These are phyloP conservation scores for Mitragyna speciosa DNA, from an alignment of 257 asterid species.

Conservation along the genomic window DNA sequence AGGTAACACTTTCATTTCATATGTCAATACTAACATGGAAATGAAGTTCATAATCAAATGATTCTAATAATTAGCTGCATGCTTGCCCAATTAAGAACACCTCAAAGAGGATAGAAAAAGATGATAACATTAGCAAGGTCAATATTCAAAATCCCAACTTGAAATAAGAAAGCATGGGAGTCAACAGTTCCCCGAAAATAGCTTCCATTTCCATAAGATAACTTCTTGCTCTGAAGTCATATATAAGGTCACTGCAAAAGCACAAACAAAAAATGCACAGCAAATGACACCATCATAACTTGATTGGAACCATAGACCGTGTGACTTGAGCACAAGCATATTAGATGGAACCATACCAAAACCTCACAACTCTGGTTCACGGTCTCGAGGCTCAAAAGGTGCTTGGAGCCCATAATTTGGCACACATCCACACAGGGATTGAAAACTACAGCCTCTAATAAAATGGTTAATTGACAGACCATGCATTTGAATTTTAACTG, in stretches of 20 bases:
- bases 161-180: background rate
- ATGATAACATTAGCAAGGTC: background rate
- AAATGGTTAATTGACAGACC: background rate
- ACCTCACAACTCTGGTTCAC: constrained; percentile 1
- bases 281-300: background rate
- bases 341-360: background rate
- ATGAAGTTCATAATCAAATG: constrained; percentile 12
- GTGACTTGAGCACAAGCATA: constrained; percentile 2
- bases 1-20: background rate
- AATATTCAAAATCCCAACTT: background rate
- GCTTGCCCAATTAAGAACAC: constrained; percentile 19
- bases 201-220: background rate
- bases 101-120: constrained; percentile 6
- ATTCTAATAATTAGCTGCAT: background rate
- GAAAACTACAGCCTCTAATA: constrained; percentile 2
- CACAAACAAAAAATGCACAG: background rate
- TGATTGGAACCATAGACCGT: background rate
- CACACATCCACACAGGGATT: background rate
- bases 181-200: background rate
- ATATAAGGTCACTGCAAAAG: background rate
- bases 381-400: background rate
- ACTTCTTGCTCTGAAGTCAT: background rate
- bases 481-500: constrained; percentile 1
- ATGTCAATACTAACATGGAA: constrained; percentile 2
- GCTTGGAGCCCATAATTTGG: background rate